Conservation (phyloP, 2,329 filamentous ascomycete species). For the Metarhizium rileyi region DNA sequence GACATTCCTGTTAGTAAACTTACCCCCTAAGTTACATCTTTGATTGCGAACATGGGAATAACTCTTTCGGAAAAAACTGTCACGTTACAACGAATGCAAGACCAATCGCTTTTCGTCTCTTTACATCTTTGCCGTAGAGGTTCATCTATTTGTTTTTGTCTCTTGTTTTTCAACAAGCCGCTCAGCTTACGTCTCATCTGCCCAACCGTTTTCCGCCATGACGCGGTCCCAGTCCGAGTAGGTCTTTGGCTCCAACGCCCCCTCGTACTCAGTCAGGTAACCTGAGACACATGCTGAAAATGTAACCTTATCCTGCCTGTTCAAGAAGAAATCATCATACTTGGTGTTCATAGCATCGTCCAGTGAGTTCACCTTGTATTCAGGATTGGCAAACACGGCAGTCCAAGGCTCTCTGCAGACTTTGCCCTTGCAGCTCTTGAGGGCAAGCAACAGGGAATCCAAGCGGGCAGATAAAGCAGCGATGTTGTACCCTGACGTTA, state of each 20-base stretch:
- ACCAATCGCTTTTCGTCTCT: too few species aligned
- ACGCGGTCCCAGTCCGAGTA: background rate
- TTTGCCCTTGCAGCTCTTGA: constrained; percentile 49
- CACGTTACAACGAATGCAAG: too few species aligned
- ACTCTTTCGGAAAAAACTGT: too few species aligned
- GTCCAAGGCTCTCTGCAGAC: constrained; percentile 48
- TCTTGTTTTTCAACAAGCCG: background rate
- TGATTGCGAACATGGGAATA: too few species aligned
- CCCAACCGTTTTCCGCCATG: background rate
- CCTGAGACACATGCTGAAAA: constrained; percentile 46
- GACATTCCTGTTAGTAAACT: too few species aligned
- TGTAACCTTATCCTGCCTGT: constrained; percentile 35
- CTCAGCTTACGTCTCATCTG: background rate
- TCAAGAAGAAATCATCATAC: constrained; percentile 40
- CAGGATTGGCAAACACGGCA: constrained; percentile 43
- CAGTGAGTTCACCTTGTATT: constrained; percentile 39
- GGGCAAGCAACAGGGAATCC: constrained; percentile 47
- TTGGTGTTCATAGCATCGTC: constrained; percentile 35
- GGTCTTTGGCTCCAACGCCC: background rate
- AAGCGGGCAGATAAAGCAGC: constrained; percentile 38
- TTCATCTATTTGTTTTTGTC: too few species aligned
- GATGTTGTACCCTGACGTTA: constrained; percentile 20
- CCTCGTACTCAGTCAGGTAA: constrained; percentile 28
- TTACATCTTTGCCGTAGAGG: too few species aligned
- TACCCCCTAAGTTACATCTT: too few species aligned